These are phyloP conservation scores for Singerocomus inundabilis DNA, from an alignment of 1,284 basidiomycete species.

Conservation along the genomic window DNA sequence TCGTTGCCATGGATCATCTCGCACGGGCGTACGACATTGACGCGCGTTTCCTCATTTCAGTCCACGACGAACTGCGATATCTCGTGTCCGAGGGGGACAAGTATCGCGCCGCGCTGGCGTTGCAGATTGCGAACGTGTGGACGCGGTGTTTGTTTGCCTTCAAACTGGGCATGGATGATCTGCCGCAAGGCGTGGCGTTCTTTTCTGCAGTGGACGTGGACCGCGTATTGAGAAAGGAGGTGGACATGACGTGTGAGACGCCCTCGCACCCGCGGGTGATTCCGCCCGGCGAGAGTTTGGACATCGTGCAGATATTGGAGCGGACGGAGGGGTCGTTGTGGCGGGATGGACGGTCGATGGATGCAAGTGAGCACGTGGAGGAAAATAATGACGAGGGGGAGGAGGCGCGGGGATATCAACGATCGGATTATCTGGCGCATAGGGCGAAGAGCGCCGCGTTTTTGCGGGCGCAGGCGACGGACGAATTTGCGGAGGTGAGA, in stretches of 20 bases:
- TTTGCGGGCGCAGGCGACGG: conserved; percentile 71
- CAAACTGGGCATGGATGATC: conserved; percentile 92
- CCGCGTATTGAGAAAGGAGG: conserved; percentile 90
- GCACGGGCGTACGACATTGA: conserved; percentile 80
- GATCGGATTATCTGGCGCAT: conserved; percentile 60
- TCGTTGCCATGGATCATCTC: conserved; percentile 93
- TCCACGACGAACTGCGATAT: conserved; percentile 97
- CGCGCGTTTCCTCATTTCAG: conserved; percentile 94
- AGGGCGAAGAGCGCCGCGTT: conserved; percentile 61
- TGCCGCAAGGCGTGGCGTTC: conserved; percentile 93
- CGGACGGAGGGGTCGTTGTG: conserved; percentile 69
- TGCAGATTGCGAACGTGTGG: conserved; percentile 97
- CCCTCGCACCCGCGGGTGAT: conserved; percentile 87
- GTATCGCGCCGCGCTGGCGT: conserved; percentile 86
- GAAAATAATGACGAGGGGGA: conserved; percentile 28
- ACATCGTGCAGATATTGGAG: conserved; percentile 67
- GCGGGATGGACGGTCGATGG: conserved; percentile 57
- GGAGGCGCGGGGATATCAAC: conserved; percentile 43
- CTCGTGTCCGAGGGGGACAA: conserved; percentile 86
- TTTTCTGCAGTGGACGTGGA: conserved; percentile 98
- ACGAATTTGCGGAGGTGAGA: conserved; percentile 65
- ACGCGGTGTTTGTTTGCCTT: conserved; percentile 91
- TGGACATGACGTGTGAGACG: conserved; percentile 93
- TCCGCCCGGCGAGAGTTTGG: conserved; percentile 81
- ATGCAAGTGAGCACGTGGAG: conserved; percentile 1